Base-by-base conservation (phyloP, 2,329 filamentous ascomycete genomes). In the Cryphonectria parasitica region DNA sequence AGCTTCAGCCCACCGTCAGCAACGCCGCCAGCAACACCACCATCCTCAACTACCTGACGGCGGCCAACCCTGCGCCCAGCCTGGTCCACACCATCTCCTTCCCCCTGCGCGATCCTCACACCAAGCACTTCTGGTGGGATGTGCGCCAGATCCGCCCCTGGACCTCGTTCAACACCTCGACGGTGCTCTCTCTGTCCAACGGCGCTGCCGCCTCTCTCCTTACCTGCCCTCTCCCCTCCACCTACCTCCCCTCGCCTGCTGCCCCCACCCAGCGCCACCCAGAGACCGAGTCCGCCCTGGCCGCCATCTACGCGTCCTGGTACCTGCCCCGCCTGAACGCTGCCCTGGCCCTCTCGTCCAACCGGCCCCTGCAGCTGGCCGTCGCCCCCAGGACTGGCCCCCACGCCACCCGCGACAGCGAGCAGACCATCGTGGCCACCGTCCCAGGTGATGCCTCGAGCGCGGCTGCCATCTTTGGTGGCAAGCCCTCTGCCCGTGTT, bases 41-140 rank as follows among this genome's bases (percentile, higher is more conserved):
- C 13, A 85, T 97, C 70, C 85, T 94, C 75, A 86, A 87, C 73
- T 97, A 96, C 81, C 88, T 98, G 64, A 94, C 92, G 2, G 85
- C 87, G 0, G 83, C 92, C 72, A 97, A 97, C 78, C 94, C 95
- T 28, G 91, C 93, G 31, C 92, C 95, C 25, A 91, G 91, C 56
- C 85, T 97, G 45, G 93, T 97, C 52, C 91, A 91, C 77, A 92
- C 91, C 75, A 88, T 95, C 75, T 92, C 91, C 71, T 90, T 91
- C 78, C 90, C 82, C 74, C 84, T 85, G 77, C 88, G 85, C 74
- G 92, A 89, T 79, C 90, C 86, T 77, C 88, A 86, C 81, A 91
- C 87, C 76, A 93, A 91, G 79, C 90, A 97, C 83, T 97, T 95
- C 81, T 98, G 95, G 95, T 98, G 94, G 92, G 95, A 98, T 77